A percentile compares a stretch with the other conserved stretches of the same genome.
phyloP scores from a whole-genome alignment of 192 early-diverging fungal genomes.

The Phlyctochytrium planicorne region DNA sequence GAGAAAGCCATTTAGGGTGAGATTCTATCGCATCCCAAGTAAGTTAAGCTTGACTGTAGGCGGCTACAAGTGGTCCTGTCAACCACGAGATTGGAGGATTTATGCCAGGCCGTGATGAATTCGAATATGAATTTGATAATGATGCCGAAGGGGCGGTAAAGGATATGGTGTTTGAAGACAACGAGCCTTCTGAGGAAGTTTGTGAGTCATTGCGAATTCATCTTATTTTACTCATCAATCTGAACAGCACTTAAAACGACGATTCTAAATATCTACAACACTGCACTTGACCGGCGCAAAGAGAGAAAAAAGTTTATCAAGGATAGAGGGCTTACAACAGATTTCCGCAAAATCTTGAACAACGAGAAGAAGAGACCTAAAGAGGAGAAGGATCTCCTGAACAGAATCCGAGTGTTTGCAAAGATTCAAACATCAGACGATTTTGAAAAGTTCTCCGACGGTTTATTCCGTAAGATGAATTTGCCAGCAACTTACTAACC shows the following conservation, averaged over 20 bases:
- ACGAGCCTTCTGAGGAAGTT: conserved; percentile 80
- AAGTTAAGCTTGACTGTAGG: conserved; percentile 37
- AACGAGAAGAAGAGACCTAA: conserved; percentile 79
- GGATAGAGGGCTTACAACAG: conserved; percentile 71
- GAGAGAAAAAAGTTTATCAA: conserved; percentile 87
- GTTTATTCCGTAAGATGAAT: conserved; percentile 56
- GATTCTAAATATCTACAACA: conserved; percentile 93
- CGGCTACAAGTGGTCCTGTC: conserved; percentile 79
- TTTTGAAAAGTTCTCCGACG: conserved; percentile 75
- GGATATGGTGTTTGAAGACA: conserved; percentile 88
- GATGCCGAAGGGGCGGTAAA: conserved; percentile 92
- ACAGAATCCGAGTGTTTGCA: conserved; percentile 81
- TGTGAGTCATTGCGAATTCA: conserved; percentile 35
- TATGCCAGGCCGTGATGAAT: conserved; percentile 96
- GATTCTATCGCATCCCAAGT: neutral
- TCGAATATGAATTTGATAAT: conserved; percentile 95
- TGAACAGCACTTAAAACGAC: conserved; percentile 78
- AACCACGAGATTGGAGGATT: conserved; percentile 97
- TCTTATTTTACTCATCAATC: conserved; percentile 3
- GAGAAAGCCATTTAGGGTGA: conserved; percentile 15
- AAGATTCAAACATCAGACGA: conserved; percentile 80
- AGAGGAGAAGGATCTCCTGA: conserved; percentile 85
- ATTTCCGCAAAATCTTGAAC: conserved; percentile 46
- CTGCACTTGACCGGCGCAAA: conserved; percentile 73
- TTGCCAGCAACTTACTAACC: conserved; percentile 1